These are phyloP conservation scores for Antitrichia curtipendula DNA, from an alignment of 225 moss, liverwort and hornwort species.

Conservation along the genomic window DNA sequence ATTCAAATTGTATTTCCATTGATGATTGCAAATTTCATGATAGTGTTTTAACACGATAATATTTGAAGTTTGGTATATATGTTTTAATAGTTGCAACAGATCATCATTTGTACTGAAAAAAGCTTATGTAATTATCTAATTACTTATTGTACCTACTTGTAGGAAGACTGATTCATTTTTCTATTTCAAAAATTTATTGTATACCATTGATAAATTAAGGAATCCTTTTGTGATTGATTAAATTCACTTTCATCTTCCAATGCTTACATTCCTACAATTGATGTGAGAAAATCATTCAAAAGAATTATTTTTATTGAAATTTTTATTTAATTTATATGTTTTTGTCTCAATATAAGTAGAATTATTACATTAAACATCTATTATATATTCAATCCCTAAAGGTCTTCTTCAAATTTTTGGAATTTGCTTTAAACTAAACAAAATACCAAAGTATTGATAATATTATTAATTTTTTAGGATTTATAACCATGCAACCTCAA, in stretches of 20 bases:
- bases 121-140: fast-evolving
- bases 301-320: background rate
- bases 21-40: background rate
- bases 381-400: fast-evolving
- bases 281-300: background rate
- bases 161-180: background rate
- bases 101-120: background rate
- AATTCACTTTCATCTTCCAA: background rate
- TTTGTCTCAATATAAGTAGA: background rate
- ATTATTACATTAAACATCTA: background rate
- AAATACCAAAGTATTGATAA: background rate
- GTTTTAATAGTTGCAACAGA: background rate
- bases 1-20: background rate
- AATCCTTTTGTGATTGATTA: background rate
- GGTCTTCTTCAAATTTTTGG: background rate
- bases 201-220: background rate
- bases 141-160: background rate
- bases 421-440: background rate
- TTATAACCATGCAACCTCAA: background rate
- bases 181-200: background rate
- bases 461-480: background rate
- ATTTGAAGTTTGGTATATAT: background rate
- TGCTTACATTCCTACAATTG: background rate
- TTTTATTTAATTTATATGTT: background rate
- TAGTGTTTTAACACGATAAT: background rate